Evolutionary conservation across 192 early-diverging fungal genomes (phyloP).

Genomic region (Geranomyces variabilis): DNA sequence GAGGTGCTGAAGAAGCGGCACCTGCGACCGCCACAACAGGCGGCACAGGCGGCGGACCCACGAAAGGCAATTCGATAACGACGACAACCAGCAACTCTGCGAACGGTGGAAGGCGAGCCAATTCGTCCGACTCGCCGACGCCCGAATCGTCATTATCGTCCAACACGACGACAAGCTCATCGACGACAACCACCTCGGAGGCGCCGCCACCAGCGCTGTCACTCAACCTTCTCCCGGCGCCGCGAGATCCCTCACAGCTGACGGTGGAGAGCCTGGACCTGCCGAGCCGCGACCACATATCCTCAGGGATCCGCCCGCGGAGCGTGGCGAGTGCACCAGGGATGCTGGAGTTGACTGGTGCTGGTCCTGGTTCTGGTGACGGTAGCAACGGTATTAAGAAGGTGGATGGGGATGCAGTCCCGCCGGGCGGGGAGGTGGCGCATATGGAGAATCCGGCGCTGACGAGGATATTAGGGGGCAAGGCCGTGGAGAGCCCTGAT

Average conservation of each 20-base stretch:
- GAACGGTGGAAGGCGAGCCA: neutral
- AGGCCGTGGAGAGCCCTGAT: slow-evolving; percentile 1
- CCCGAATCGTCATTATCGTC: neutral
- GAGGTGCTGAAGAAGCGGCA: neutral
- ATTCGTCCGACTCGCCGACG: neutral
- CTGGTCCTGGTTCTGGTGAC: neutral
- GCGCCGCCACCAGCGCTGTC: neutral
- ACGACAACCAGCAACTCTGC: neutral
- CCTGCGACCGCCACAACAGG: neutral
- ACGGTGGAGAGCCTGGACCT: neutral
- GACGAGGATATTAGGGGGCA: neutral
- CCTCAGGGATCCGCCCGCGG: neutral
- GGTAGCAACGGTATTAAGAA: neutral
- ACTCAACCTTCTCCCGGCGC: neutral
- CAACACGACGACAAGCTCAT: neutral
- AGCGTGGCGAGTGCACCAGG: slow-evolving; percentile 9
- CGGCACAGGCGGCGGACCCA: neutral
- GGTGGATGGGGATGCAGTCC: neutral
- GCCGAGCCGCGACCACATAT: neutral
- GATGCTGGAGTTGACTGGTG: slow-evolving; percentile 2
- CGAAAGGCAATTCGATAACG: neutral
- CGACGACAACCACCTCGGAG: neutral
- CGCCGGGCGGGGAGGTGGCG: neutral
- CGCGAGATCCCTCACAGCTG: neutral
- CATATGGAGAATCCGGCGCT: neutral